phyloP scores from a whole-genome alignment of 805 yeast species.

The Metschnikowia borealis region DNA sequence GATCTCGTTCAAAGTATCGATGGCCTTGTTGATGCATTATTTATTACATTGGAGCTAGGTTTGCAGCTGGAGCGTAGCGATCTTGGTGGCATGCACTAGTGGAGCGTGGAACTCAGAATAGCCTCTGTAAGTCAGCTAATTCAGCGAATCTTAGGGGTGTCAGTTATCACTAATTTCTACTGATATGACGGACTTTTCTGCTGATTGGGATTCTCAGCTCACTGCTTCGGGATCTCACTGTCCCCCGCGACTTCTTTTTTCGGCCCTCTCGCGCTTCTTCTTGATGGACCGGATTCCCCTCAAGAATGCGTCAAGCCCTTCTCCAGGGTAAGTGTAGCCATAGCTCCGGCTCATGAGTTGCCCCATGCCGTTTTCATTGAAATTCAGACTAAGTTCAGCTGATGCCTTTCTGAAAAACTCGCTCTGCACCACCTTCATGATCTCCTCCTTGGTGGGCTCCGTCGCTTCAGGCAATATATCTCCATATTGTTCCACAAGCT shows the following conservation, averaged over 20 bases:
- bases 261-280: background rate
- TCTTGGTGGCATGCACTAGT: too few species aligned
- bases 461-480: slow-evolving; percentile 41
- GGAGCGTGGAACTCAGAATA: too few species aligned
- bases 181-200: too few species aligned
- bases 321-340: slow-evolving; percentile 49
- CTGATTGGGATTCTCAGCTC: too few species aligned
- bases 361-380: slow-evolving; percentile 43
- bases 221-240: background rate
- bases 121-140: too few species aligned
- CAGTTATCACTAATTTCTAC: too few species aligned
- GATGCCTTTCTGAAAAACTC: slow-evolving; percentile 46
- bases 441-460: slow-evolving; percentile 33
- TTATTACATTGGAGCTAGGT: too few species aligned
- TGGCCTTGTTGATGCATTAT: too few species aligned
- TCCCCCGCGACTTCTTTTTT: too few species aligned
- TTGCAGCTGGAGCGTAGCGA: too few species aligned
- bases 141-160: too few species aligned
- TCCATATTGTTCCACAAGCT: slow-evolving; percentile 22
- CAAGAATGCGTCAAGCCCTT: slow-evolving; percentile 51
- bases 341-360: slow-evolving; percentile 45
- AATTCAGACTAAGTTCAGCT: slow-evolving; percentile 38
- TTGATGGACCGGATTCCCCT: slow-evolving; percentile 34
- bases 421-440: slow-evolving; percentile 43
- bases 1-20: too few species aligned